Evolutionary conservation across 345 rosid species (phyloP), one percentile per base, ranked within the genome.

Genomic region (rapeseed (Brassica napus)): DNA sequence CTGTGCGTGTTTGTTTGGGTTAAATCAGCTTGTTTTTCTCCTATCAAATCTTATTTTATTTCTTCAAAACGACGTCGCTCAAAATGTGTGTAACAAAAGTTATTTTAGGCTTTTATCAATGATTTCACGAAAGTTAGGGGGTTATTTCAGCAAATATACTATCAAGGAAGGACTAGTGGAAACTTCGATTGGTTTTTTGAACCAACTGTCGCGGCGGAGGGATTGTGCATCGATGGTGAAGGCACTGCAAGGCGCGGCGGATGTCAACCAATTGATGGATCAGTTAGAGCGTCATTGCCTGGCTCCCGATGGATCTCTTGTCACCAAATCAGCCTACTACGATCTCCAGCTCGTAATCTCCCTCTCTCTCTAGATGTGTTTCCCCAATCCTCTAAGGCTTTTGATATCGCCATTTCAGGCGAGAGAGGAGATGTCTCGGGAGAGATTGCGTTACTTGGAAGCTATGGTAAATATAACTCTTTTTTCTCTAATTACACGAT

Each of bases 211-310:
- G 79, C 75, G 32, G 0, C 69, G 31, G 61, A 62, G 28, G 14
- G 52, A 10, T 6, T 23, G 64, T 59, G 65, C n/a, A 35, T 63
- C 77, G 71, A 90, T 90, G 92, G 95, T 82, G 84, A 89, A 87
- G 86, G 81, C 84, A 69, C 12, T 84, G 37, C 91, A 82, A 73
- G 86, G 88, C 47, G 89, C 88, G 30, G 89, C 93, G 7, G 99
- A 95, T 71, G 90, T 95, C 26, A 74, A 42, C 59, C 92, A 87
- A 78, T 84, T 93, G 85, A 89, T 93, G 79, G 98, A 95, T 87
- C 98, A 90, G 87, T 86, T 95, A 74, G 98, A 95, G 83, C 97
- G 98, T 52, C 99, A 93, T 76, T 93, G 99, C 79, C 85, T 93
- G 81, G 94, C 94, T 61, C 89, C 99, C 32, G 99, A 91, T 82